phyloP scores from a whole-genome alignment of 495 filamentous ascomycete species.

The Platismatia glauca region DNA sequence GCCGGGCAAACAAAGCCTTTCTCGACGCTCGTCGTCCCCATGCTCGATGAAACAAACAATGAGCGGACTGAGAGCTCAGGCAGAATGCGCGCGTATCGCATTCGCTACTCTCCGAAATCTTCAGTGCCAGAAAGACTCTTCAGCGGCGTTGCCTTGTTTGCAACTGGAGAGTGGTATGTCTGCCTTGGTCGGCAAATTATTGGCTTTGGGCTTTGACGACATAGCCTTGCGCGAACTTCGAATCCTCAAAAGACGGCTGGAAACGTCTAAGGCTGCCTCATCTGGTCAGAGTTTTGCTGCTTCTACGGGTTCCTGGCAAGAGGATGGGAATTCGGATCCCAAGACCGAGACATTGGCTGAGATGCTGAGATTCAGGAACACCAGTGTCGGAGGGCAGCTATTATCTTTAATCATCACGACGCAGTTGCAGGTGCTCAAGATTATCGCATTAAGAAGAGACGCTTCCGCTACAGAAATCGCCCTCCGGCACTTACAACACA shows the following conservation, averaged over 20 bases:
- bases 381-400: slow-evolving; percentile 31
- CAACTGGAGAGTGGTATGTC: slow-evolving; percentile 82
- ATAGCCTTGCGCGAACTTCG: slow-evolving; percentile 70
- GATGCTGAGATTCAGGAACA: slow-evolving; percentile 50
- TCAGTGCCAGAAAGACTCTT: slow-evolving; percentile 36
- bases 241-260: slow-evolving; percentile 55
- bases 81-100: slow-evolving; percentile 68
- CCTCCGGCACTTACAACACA: slow-evolving; percentile 35
- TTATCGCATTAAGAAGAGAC: slow-evolving; percentile 42
- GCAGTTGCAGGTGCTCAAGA: slow-evolving; percentile 44
- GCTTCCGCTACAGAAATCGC: slow-evolving; percentile 44
- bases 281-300: neutral
- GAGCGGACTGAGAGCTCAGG: slow-evolving; percentile 36
- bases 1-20: slow-evolving; percentile 26
- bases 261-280: slow-evolving; percentile 21
- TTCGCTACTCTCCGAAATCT: slow-evolving; percentile 60
- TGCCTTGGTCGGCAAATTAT: slow-evolving; percentile 60
- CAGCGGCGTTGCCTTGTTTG: slow-evolving; percentile 44
- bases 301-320: slow-evolving; percentile 13
- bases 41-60: slow-evolving; percentile 24
- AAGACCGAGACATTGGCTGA: slow-evolving; percentile 45
- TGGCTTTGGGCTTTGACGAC: slow-evolving; percentile 63
- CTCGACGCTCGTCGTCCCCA: slow-evolving; percentile 31
- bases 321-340: slow-evolving; percentile 26
- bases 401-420: slow-evolving; percentile 41